phyloP scores from a whole-genome alignment of 495 filamentous ascomycete species.

The Aspergillus nanangensis region DNA sequence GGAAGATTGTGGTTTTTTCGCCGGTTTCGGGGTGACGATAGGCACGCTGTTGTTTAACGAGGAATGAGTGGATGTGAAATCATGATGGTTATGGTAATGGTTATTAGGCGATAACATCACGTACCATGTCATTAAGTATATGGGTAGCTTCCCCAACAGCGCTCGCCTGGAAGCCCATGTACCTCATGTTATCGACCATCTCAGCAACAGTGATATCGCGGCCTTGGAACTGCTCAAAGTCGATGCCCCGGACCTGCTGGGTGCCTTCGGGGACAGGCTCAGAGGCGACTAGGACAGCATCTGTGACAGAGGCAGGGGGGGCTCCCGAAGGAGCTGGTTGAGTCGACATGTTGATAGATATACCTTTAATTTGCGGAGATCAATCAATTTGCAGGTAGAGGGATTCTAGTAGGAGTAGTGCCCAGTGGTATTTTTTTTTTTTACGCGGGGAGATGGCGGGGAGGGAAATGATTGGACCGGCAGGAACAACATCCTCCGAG shows the following conservation, averaged over 20 bases:
- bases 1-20: conserved; percentile 82
- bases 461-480: not conserved
- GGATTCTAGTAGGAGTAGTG: no score
- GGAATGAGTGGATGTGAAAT: no score
- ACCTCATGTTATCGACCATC: conserved; percentile 72
- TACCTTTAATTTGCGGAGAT: no score
- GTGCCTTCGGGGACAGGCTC: conserved; percentile 71
- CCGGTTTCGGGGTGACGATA: conserved; percentile 71
- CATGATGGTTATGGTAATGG: no score
- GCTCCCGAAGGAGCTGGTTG: conserved; percentile 10
- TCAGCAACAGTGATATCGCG: conserved; percentile 79
- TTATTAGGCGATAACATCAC: no score
- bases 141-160: conserved; percentile 76
- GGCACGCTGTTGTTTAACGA: no score
- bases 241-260: conserved; percentile 75
- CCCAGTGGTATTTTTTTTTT: conserved; percentile 4
- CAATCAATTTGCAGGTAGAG: no score
- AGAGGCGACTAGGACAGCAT: conserved; percentile 83
- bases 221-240: conserved; percentile 76
- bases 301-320: conserved; percentile 61
- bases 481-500: no score
- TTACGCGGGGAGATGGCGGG: not conserved
- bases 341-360: not conserved
- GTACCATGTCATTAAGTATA: conserved; percentile 94
- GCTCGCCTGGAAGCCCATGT: conserved; percentile 90